Base-by-base conservation (phyloP, 495 filamentous ascomycete genomes). In the Lophiostoma macrostomum region DNA sequence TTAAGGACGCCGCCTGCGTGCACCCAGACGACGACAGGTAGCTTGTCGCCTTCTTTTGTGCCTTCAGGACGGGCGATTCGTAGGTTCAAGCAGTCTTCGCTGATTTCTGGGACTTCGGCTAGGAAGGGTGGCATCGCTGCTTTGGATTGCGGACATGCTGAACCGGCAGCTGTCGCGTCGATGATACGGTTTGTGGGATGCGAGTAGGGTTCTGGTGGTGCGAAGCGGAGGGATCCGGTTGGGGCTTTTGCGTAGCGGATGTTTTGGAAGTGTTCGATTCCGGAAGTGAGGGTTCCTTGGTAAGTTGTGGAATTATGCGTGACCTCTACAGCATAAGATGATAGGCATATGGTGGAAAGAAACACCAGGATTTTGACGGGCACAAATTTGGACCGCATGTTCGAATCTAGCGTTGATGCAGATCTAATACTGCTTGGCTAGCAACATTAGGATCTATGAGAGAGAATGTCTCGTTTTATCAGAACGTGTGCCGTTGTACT, bases 1-100 rank as follows among this genome's bases (percentile, higher is more conserved):
- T 56, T 56, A 22, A 56, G 16, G 25, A 56, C 32, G 12, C 52
- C 52, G 4, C 52, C 52, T 0, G 31, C 52, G 20, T 40, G 25
- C 13, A 48, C 13, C 19, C 25, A 49, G 16, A 56, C 52, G 4
- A 56, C 43, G 7, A 47, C 44, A 1, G 48, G 41, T 1, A 47
- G 24, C 14, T 41, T 48, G 24, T 13, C 22, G 23, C 34, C 31
- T 10, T 2, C 12, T 18, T n/a, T 25, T 16, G 42, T 37, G 5
- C 24, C 32, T 2, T 5, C 34, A 5, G 52, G 52, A 11, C 42
- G 43, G 10, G 52, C 30, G 25, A 56, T 49, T 3, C 37, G 27
- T 6, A 56, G 34, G 18, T 48, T 48, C 6, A 56, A 25, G 18
- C 52, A 56, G 18, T 56, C 52, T 32, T 56, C 52, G 32, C 52